Percentiles rank a stretch among this genome's conserved stretches.
Conservation (phyloP, 768 basidiomycete species). For the Tulasnella sp. region DNA sequence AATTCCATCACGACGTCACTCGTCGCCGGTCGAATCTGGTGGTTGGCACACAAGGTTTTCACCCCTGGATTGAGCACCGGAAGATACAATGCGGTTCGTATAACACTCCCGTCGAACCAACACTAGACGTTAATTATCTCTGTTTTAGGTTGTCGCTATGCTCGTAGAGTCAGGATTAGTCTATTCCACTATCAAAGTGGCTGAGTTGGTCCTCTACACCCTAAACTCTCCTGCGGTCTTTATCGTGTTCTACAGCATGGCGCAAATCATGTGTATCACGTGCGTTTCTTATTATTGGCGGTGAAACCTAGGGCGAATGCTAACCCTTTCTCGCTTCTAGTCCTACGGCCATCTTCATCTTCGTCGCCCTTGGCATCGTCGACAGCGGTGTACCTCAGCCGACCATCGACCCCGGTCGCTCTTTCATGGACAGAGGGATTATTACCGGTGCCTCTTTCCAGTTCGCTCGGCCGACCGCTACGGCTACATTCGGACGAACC, state of each 20-base stretch:
- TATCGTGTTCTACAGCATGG: slow-evolving; percentile 8
- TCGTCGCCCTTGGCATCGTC: background rate
- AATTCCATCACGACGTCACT: slow-evolving; percentile 7
- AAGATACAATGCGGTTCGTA: background rate
- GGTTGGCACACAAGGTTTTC: background rate
- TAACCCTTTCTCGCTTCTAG: background rate
- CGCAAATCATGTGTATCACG: slow-evolving; percentile 12
- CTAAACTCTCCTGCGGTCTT: background rate
- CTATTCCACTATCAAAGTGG: slow-evolving; percentile 5
- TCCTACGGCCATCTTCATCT: slow-evolving; percentile 9
- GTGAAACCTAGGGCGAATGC: background rate
- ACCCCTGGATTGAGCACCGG: background rate
- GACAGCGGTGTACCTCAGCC: background rate
- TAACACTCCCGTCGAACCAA: too few relatives aligned
- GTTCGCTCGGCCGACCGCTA: slow-evolving; percentile 2
- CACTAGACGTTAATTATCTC: background rate
- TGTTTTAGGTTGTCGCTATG: slow-evolving; percentile 5
- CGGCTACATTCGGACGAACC: background rate
- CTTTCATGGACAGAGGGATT: background rate
- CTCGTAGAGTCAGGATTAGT: slow-evolving; percentile 5
- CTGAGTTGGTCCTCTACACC: background rate
- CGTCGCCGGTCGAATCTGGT: slow-evolving; percentile 9
- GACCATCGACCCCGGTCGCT: background rate
- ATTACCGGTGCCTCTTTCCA: slow-evolving; percentile 5
- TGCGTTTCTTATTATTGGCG: background rate